phyloP scores from a whole-genome alignment of 177 flowering plant species.

The Vitis hybrid region DNA sequence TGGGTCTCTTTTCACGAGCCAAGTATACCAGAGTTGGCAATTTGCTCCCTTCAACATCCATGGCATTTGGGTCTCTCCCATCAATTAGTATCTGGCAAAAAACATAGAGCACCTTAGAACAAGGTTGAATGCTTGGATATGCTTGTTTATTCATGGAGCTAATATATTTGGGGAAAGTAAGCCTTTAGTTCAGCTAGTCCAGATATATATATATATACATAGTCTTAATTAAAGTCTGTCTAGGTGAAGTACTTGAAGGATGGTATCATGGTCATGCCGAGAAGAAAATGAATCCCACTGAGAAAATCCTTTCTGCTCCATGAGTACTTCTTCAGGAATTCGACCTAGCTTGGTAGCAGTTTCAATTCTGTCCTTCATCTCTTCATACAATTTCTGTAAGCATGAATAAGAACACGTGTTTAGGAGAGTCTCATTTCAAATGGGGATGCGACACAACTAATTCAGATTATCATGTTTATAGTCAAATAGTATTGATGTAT shows the following conservation, averaged over 20 bases:
- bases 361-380: conserved; percentile 58
- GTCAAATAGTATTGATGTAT: no score
- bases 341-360: conserved; percentile 32
- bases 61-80: conserved; percentile 29
- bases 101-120: no score
- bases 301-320: conserved; percentile 44
- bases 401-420: not conserved
- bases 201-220: not conserved
- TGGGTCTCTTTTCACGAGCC: conserved; percentile 50
- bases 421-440: not conserved
- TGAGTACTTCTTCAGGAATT: conserved; percentile 37
- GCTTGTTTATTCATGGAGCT: no score
- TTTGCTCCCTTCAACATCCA: conserved; percentile 31
- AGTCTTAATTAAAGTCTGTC: not conserved
- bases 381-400: conserved; percentile 50
- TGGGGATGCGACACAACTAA: not conserved
- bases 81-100: conserved; percentile 39
- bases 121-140: no score
- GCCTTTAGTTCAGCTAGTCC: not conserved
- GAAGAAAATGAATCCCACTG: conserved; percentile 50
- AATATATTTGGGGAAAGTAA: no score
- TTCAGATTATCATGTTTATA: no score
- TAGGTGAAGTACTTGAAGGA: conserved; percentile 38
- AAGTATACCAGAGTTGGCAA: conserved; percentile 48
- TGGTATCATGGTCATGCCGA: conserved; percentile 51